Evolutionary conservation across 768 basidiomycete genomes (phyloP).

Genomic region (Tricholoma hemisulphureum): DNA sequence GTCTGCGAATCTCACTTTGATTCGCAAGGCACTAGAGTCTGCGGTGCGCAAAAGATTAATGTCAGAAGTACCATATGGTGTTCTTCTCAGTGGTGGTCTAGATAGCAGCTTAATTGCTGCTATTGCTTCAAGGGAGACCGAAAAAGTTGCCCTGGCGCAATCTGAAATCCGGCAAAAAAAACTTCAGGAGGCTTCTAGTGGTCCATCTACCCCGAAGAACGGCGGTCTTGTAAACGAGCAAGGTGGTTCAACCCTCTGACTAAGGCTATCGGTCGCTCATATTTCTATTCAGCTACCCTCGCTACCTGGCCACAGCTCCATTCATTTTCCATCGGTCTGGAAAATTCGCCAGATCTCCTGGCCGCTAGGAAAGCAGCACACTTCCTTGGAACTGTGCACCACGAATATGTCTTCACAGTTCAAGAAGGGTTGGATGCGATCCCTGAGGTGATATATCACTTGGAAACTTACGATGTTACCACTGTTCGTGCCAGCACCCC

Average conservation of each 20-base stretch:
- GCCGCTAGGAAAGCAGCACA: conserved; percentile 93
- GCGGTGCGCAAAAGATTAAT: conserved; percentile 94
- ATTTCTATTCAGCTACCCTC: conserved; percentile 53
- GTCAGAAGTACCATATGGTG: conserved; percentile 98
- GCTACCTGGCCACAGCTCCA: conserved; percentile 94
- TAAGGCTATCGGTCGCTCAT: conserved; percentile 4
- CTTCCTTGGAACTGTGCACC: conserved; percentile 92
- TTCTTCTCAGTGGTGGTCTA: conserved; percentile 90
- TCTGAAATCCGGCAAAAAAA: conserved; percentile 66
- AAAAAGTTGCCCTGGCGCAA: conserved; percentile 82
- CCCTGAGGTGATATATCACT: conserved; percentile 95
- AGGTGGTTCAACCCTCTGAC: conserved; percentile 37
- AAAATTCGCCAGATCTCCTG: conserved; percentile 91
- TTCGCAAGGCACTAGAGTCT: conserved; percentile 83
- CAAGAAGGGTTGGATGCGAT: conserved; percentile 98
- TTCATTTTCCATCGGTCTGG: conserved; percentile 95
- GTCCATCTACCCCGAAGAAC: conserved; percentile 51
- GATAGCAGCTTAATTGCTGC: conserved; percentile 96
- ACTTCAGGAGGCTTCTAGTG: conserved; percentile 51
- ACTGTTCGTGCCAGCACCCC: conserved; percentile 97
- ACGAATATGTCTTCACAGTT: conserved; percentile 97
- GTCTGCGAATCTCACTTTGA: conserved; percentile 58
- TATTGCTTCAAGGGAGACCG: conserved; percentile 93
- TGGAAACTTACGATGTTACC: conserved; percentile 99
- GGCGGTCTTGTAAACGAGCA: conserved; percentile 46